Evolutionary conservation across 2,329 filamentous ascomycete species (phyloP), one percentile per base, ranked within the genome.

Genomic region (Cyanodermella asteris): DNA sequence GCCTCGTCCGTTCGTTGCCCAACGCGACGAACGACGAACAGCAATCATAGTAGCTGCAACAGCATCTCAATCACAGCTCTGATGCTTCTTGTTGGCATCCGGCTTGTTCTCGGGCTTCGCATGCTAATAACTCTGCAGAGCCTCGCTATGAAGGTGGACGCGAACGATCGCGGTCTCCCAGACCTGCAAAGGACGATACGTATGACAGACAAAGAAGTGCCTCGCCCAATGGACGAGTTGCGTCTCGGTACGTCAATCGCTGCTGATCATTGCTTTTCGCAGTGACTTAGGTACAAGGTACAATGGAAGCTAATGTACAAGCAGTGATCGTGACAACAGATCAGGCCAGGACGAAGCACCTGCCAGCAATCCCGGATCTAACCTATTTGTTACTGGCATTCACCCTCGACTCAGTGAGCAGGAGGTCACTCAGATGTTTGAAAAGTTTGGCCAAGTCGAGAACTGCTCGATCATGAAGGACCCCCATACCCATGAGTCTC

Each of bases 401-500:
- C 81, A 94, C 50, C 87, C 87, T 29, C 76, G 77, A 42, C 66
- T 97, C 37, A 72, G 66, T 23, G 87, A 97, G 51, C 65, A 72
- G 10, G 87, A 94, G 46, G 78, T 97, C 33, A 75, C 76, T 27
- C 81, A 81, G 49, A 72, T 97, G 37, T 97, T 97, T 45, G 81
- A 93, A 56, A 97, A 94, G 56, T 94, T 94, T 44, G 87, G 87
- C 39, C 81, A 91, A 47, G 87, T 97, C 26, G 84, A 94, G 57
- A 94, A 90, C 56, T 94, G 84, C 59, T 90, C 93, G 51, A 97
- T 97, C 57, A 97, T 97, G 87, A 71, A 84, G 44, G 87, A 97
- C 46, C 87, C 87, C 33, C 87, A 97, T 53, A 90, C 78, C 44
- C 91, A 91, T 56, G 87, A 97, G 55, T 94, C 84, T 39, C 87